Conservation (phyloP, 257 asterid species). For the Vinca minor region DNA sequence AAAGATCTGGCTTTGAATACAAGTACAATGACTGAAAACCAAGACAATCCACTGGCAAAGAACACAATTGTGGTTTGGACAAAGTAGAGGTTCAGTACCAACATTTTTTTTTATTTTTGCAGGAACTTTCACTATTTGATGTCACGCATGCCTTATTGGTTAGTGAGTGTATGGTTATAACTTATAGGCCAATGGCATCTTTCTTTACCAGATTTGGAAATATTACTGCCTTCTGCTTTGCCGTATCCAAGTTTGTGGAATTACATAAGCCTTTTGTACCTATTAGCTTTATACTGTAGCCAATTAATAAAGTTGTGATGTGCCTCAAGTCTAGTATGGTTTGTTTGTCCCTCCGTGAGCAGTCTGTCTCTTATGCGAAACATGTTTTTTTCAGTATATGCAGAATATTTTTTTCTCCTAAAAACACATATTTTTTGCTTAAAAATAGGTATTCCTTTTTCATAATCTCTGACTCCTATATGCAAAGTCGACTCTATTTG, state of each 20-base stretch:
- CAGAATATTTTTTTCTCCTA: too few relatives aligned
- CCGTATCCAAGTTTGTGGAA: slow-evolving; percentile 1
- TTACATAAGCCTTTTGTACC: neutral
- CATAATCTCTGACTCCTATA: too few relatives aligned
- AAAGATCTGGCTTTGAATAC: too few relatives aligned
- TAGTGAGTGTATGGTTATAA: neutral
- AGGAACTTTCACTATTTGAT: slow-evolving; percentile 7
- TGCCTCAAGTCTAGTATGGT: too few relatives aligned
- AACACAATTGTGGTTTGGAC: neutral
- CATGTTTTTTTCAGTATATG: too few relatives aligned
- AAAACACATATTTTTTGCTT: too few relatives aligned
- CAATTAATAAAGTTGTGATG: neutral
- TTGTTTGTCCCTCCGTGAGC: too few relatives aligned
- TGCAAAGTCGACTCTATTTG: too few relatives aligned
- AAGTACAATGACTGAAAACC: too few relatives aligned
- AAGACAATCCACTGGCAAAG: slow-evolving; percentile 2
- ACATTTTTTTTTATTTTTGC: slow-evolving; percentile 1
- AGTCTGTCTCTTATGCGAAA: too few relatives aligned
- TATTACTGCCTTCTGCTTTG: slow-evolving; percentile 1
- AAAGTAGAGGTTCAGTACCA: neutral
- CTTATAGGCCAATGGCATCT: slow-evolving; percentile 1
- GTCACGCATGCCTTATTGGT: slow-evolving; percentile 18
- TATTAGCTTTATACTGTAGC: slow-evolving; percentile 10
- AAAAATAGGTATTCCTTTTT: too few relatives aligned
- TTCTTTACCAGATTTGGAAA: slow-evolving; percentile 19